Evolutionary conservation across 345 rosid species (phyloP), one percentile per base, ranked within the genome.

Genomic region (Limnanthes douglasii): DNA sequence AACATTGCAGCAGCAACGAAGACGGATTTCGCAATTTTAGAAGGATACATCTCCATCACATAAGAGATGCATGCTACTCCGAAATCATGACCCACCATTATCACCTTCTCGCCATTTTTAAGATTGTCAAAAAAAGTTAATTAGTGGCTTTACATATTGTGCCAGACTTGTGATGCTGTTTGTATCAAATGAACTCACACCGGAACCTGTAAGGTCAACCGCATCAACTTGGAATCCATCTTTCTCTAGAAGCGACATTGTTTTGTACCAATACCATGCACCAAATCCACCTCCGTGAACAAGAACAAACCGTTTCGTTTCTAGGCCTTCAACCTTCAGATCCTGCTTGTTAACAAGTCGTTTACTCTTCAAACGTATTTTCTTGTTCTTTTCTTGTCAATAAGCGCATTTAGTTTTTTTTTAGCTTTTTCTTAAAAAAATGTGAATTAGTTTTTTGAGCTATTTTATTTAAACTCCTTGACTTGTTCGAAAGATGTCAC

Each of bases 21-120:
- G 40, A 85, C 57, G 53, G 98, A 85, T 59, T 78, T 90, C 5
- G 93, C 60, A 39, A 77, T 53, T 61, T 68, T 90, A 18, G 21
- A 37, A 48, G 94, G 88, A 49, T 72, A 78, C 65, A 75, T 46
- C 66, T 90, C 98, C 94, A 85, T 78, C 6, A 69, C 92, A 46
- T 80, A 73, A 8, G 94, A 77, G 54, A 80, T 50, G 43, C 98
- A 84, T 18, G 93, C 66, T 7, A 94, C 98, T 31, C 98, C 98
- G 65, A 90, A 73, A 69, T 90, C 96, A 49, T 90, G 98, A 6
- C 96, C 98, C 18, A 72, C 98, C 73, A 90, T 49, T 39, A 84
- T 69, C 41, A 78, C 94, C 96, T 92, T 90, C 46, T 90, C 83
- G 18, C 48, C 74, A 33, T 88, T 80, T 12, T 57, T 43, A 23